A percentile compares a stretch with the other conserved stretches of the same genome.
phyloP scores from a whole-genome alignment of 805 yeast species.

The Zygotorulaspora florentina region DNA sequence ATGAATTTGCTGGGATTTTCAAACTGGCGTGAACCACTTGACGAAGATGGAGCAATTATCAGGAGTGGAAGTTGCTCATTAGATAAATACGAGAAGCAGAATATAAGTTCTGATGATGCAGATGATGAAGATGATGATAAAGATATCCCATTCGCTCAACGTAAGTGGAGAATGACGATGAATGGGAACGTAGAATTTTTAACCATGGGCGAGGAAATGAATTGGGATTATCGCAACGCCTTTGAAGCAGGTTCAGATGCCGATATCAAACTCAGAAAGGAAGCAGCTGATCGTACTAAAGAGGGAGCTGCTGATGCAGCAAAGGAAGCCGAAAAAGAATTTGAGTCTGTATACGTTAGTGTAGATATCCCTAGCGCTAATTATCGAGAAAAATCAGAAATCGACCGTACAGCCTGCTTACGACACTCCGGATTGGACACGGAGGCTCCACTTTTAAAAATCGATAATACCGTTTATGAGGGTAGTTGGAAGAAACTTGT shows the following conservation, averaged over 20 bases:
- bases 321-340: conserved; percentile 34
- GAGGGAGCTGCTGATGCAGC: conserved; percentile 15
- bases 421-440: conserved; percentile 55
- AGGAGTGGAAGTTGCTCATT: conserved; percentile 84
- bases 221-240: conserved; percentile 76
- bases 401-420: conserved; percentile 41
- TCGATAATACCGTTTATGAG: conserved; percentile 57
- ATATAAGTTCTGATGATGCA: background rate
- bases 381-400: conserved; percentile 28
- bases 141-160: conserved; percentile 23
- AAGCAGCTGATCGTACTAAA: conserved; percentile 17
- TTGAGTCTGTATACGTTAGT: conserved; percentile 48
- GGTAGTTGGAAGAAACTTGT: conserved; percentile 74
- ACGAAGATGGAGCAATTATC: conserved; percentile 43
- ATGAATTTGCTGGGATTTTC: conserved; percentile 58
- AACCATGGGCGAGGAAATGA: conserved; percentile 82
- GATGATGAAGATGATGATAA: conserved; percentile 14
- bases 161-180: conserved; percentile 55
- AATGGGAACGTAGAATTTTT: conserved; percentile 75
- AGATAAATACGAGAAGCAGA: conserved; percentile 49
- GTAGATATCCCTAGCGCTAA: conserved; percentile 45
- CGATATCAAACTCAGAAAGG: conserved; percentile 60
- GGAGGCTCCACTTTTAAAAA: conserved; percentile 51
- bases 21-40: conserved; percentile 49
- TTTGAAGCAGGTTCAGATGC: conserved; percentile 90